Evolutionary conservation across 176 grass and related monocot genomes (phyloP), one percentile per base, ranked within the genome.

Genomic region (Metroxylon sagu): DNA sequence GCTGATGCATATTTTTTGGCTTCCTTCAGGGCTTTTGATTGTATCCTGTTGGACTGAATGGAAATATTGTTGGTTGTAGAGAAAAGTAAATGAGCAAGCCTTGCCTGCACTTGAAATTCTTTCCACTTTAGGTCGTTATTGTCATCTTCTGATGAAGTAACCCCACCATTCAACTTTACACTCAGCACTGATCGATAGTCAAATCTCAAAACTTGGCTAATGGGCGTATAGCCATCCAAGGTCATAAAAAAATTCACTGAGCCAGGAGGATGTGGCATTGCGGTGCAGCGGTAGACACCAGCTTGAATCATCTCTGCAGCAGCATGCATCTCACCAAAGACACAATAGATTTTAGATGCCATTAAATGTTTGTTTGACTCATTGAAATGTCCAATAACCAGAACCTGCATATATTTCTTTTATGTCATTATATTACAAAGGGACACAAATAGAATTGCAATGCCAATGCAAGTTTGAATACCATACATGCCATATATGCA

Each of bases 161-260:
- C 57, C 6, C 50, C 61, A 76, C 5, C 60, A 54, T 69, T 49
- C 49, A 54, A 57, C 56, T 54, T 39, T 68, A 51, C 73, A 50
- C 25, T 60, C 71, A 73, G 66, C 52, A 74, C 61, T 72, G 30
- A 62, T 29, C 77, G 81, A 62, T 85, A 98, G 3, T 73, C 77
- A 77, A 98, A 98, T 73, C 55, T 82, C 55, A 85, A 65, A 77
- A 92, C 39, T 68, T 92, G 81, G 18, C 78, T 88, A 49, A 98
- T 83, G 3, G 81, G 93, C 15, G 73, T 88, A 59, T 82, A 72
- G 57, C 93, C 75, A 75, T 98, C 87, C 59, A 83, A 60, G 69
- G 81, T 85, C 68, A 98, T 68, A 73, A 80, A 98, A 71, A 98
- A 67, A 55, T 98, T 71, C 29, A 82, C 76, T 25, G 15, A 17